These are phyloP conservation scores for Flaveria brownii DNA, from an alignment of 129 eudicot genomes.

Conservation along the genomic window DNA sequence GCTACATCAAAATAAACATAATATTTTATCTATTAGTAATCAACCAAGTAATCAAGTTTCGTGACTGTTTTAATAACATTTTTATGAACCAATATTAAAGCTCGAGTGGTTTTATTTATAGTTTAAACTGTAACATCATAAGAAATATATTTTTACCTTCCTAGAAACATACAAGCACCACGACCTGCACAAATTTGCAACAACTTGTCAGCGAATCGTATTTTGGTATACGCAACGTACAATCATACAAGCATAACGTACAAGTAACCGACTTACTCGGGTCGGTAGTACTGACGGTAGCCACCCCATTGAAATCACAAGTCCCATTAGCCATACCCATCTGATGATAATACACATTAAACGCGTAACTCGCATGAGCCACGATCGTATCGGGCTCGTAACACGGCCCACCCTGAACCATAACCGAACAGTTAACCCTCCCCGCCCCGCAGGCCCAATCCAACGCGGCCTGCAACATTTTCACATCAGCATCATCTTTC, in stretches of 20 bases:
- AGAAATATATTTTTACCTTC: constrained; percentile 25
- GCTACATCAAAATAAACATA: constrained; percentile 4
- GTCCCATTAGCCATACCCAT: constrained; percentile 74
- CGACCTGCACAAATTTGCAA: constrained; percentile 27
- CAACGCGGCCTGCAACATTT: constrained; percentile 80
- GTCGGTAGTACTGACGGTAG: constrained; percentile 64
- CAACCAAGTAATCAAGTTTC: not conserved
- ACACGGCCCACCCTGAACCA: constrained; percentile 71
- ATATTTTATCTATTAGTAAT: no score
- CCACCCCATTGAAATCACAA: constrained; percentile 84
- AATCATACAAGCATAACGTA: constrained; percentile 6
- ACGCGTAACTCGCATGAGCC: constrained; percentile 78
- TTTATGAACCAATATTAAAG: no score
- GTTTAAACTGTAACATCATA: no score
- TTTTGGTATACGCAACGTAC: not conserved
- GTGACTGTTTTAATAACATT: no score
- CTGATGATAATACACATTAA: constrained; percentile 68
- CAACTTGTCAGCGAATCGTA: not conserved
- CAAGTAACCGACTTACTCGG: constrained; percentile 51
- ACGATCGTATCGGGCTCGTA: constrained; percentile 73
- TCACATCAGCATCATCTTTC: constrained; percentile 58
- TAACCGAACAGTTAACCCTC: constrained; percentile 71
- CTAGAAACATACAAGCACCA: constrained; percentile 28
- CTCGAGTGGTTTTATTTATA: no score
- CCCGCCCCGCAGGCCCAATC: constrained; percentile 98